phyloP scores from a whole-genome alignment of 2,329 filamentous ascomycete species.

The Pseudonectria foliicola region DNA sequence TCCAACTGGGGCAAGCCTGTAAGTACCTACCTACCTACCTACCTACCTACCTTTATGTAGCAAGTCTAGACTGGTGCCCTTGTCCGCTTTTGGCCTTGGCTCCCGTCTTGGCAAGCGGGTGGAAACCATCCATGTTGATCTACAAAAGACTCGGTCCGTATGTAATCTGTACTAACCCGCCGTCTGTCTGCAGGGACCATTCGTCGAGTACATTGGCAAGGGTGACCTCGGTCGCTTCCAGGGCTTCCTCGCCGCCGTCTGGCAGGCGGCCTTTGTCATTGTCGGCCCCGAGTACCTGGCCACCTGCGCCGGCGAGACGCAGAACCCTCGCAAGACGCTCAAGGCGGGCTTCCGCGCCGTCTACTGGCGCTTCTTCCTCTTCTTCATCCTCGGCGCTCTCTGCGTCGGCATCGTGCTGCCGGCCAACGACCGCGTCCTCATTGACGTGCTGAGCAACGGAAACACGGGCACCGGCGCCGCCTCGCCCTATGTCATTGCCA shows the following conservation, averaged over 20 bases:
- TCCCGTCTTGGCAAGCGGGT: too few species aligned
- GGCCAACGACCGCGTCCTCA: constrained; percentile 7
- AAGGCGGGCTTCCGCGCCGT: constrained; percentile 67
- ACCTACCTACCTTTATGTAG: too few species aligned
- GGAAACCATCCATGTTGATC: too few species aligned
- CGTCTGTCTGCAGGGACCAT: too few species aligned
- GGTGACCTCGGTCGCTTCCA: constrained; percentile 4
- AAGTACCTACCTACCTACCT: too few species aligned
- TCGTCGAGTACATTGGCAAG: too few species aligned
- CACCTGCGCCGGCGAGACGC: constrained; percentile 12
- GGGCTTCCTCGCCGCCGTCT: constrained; percentile 7
- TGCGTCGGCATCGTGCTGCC: constrained; percentile 10
- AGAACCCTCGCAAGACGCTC: constrained; percentile 51
- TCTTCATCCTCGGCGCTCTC: constrained; percentile 55
- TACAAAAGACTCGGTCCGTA: too few species aligned
- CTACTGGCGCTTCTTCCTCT: constrained; percentile 64
- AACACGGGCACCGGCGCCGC: neutral
- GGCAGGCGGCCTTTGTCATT: constrained; percentile 12
- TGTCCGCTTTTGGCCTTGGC: too few species aligned
- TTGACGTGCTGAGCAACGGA: constrained; percentile 2
- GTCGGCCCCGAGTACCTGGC: constrained; percentile 17
- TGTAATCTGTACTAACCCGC: too few species aligned
- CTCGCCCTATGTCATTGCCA: constrained; percentile 16
- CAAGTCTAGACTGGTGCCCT: too few species aligned
- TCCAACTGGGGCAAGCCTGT: constrained; percentile 10